Evolutionary conservation across 2,329 filamentous ascomycete species (phyloP).

Genomic region (Ophiostoma himal-ulmi): DNA sequence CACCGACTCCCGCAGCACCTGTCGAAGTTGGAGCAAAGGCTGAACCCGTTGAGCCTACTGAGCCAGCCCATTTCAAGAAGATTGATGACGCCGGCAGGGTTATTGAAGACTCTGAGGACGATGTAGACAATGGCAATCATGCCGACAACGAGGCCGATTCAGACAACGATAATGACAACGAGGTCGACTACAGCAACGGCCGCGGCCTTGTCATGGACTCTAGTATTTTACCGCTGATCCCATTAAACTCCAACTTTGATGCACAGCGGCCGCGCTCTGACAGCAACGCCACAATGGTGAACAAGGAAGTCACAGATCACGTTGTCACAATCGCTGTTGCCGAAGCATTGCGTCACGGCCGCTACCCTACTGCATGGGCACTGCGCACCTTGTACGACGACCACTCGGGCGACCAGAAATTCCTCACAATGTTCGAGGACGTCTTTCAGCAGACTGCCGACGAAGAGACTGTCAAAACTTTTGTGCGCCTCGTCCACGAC

Average conservation of each 20-base stretch:
- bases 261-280: constrained; percentile 23
- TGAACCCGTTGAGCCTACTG: not conserved
- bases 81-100: constrained; percentile 7
- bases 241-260: not conserved
- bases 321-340: constrained; percentile 55
- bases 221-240: not conserved
- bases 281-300: constrained; percentile 29
- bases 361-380: constrained; percentile 58
- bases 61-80: not conserved
- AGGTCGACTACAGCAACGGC: not conserved
- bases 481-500: constrained; percentile 45
- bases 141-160: constrained; percentile 2
- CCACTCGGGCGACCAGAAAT: constrained; percentile 44
- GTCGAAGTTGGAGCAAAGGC: not conserved
- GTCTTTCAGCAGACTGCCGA: constrained; percentile 55
- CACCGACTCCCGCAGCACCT: not conserved
- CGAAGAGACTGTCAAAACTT: constrained; percentile 45
- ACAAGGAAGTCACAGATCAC: constrained; percentile 44
- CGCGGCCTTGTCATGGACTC: constrained; percentile 11
- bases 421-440: constrained; percentile 53
- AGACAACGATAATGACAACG: constrained; percentile 3
- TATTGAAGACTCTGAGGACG: constrained; percentile 9
- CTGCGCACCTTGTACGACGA: constrained; percentile 57
- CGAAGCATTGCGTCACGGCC: constrained; percentile 50
- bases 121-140: constrained; percentile 13